These are phyloP conservation scores for Metarhizium sp. DNA, from an alignment of 2,329 filamentous ascomycete species.

Conservation along the genomic window DNA sequence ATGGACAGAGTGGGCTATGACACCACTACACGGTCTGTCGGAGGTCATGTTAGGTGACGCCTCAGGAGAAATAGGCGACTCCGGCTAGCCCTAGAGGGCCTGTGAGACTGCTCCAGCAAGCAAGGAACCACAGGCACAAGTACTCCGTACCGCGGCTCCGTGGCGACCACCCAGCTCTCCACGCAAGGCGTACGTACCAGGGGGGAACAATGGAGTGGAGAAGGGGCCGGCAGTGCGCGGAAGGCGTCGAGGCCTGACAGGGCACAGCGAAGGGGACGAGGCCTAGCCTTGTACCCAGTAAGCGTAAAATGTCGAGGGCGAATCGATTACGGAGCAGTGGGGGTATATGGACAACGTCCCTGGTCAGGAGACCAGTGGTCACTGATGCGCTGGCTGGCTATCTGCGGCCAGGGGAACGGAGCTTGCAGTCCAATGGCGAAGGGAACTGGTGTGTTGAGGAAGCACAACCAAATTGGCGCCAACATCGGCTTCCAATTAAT, in stretches of 20 bases:
- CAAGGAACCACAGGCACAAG: background rate
- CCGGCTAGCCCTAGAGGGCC: background rate
- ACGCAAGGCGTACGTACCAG: background rate
- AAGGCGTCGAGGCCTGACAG: background rate
- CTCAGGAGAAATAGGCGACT: background rate
- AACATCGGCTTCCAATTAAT: no score
- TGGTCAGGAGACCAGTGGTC: background rate
- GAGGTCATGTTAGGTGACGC: constrained; percentile 2
- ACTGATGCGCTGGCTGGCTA: background rate
- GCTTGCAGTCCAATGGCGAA: background rate
- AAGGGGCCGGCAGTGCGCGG: background rate
- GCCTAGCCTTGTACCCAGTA: background rate
- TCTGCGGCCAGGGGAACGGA: background rate
- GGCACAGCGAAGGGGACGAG: background rate
- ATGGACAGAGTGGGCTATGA: background rate
- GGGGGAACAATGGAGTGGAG: background rate
- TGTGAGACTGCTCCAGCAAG: background rate
- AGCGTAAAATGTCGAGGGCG: background rate
- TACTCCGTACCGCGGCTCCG: background rate
- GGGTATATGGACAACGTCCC: background rate
- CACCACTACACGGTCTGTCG: constrained; percentile 1
- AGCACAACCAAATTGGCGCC: background rate
- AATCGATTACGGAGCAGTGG: background rate
- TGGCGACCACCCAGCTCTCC: background rate
- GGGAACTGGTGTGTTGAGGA: background rate